Base-by-base conservation (phyloP, 2,329 filamentous ascomycete genomes). In the Blastomyces parvus region DNA sequence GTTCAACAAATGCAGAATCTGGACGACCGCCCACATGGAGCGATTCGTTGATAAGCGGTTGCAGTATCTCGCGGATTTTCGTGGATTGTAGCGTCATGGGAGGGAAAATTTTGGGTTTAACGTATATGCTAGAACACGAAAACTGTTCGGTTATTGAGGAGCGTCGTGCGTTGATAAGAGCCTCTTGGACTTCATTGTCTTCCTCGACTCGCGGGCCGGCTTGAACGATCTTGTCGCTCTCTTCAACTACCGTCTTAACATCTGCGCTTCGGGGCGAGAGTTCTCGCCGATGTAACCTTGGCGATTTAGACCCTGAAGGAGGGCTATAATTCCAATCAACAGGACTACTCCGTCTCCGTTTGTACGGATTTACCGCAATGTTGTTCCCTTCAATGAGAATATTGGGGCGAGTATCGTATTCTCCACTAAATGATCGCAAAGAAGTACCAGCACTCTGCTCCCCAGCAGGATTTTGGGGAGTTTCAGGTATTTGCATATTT, bases 401-500 rank as follows among this genome's bases (percentile, higher is more conserved):
- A 36, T 72, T 75, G 40, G 77, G 75, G 36, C 74, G 76, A 57
- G 64, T 71, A 50, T 78, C 76, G 50, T 69, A 69, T 30, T 68
- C 63, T 11, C 63, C 63, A 17, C 68, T 66, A 36, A 68, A 63
- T 14, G 69, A 66, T 44, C 69, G 69, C 19, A 68, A 67, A 9
- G 69, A 66, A 11, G 69, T 66, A 19, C 71, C 69, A 22, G 74
- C 67, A 25, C 72, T 69, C 6, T 77, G 74, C 52, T 72, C 72
- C 9, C 78, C 75, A 19, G 71, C 63, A 30, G 75, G 78, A 44
- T 78, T 76, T 55, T 79, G 73, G 8, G 83, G 84, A 14, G 82
- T 84, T 66, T 87, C 84, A n/a, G 87, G 87, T 52, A 90, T 81
- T 68, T 87, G 84, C 85, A 89, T 88, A 70, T 89, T 87, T 74